Base-by-base conservation (phyloP, 306 rosid species). In the Cyamopsis tetragonoloba region DNA sequence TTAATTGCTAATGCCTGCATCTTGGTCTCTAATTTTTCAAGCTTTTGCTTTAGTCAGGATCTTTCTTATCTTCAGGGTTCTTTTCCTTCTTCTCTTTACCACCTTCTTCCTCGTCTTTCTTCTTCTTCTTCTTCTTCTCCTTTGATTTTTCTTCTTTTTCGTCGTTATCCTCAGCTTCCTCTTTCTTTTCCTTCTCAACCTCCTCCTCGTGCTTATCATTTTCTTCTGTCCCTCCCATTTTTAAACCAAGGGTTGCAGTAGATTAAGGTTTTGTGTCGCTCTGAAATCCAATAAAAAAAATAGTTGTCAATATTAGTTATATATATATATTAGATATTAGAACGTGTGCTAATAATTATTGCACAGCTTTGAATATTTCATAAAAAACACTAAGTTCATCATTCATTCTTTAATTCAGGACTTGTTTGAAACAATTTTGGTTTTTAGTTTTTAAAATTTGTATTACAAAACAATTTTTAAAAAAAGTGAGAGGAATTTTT, bases 11-110 rank as follows among this genome's bases (percentile, higher is more conserved):
- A 37, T 0, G 60, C 90, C 54, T 83, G 85, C 11, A 85, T 83
- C 57, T 88, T 83, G 22, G 76, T 0, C 1, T 88, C 90, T 50
- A 85, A 27, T 70, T 83, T 85, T 44, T 81, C 87, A 46, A 88
- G 88, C 80, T 83, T 85, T 59, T 66, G 77, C 69, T 65, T 82
- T 19, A 88, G 77, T 57, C 4, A 3, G 86, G 86, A 22, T 88
- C 91, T 5, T 48, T 88, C 44, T 67, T 78, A 44, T 86, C 89
- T 61, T 75, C 86, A 13, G 91, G 91, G 64, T 78, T 74, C 77
- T 83, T 85, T 10, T 82, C 60, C 76, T 87, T 82, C 65, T 80
- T 67, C 62, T 81, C 79, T 60, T 77, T 63, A 18, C 38, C 62
- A 8, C n/a, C 64, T 32, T 39, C 63, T 31, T 30, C 77, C 24